Evolutionary conservation across 148 eudicot species (phyloP), one percentile per base, ranked within the genome.

Genomic region (Rhododendron griersonianum): DNA sequence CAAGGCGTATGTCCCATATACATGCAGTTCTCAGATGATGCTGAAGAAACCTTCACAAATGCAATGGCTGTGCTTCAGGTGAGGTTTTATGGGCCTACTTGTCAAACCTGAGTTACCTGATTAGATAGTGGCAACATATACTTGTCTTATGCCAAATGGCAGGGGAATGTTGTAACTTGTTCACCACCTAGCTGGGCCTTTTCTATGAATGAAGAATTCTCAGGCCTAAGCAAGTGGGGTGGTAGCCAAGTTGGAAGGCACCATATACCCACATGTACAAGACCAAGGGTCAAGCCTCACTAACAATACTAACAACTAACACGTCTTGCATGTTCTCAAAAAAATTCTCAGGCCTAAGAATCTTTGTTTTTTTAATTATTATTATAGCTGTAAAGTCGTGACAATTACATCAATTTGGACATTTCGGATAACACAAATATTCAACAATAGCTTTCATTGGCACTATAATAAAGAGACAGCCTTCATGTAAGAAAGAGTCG

Each of bases 1-100:
- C 99, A 96, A 86, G 99, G 99, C 21, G 96, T 96, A 84, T 95
- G 98, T 89, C 96, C 98, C 85, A 89, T 95, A 88, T 87, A 94
- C 90, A 89, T 96, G 84, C 88, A 94, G 83, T 96, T 96, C 90
- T 94, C 94, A 18, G 92, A 90, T 84, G 95, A 95, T 89, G 96
- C 99, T 33, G 98, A 96, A 86, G 95, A 92, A 85, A 95, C 96
- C 41, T 95, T 96, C 88, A 84, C 91, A 80, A 90, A 93, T 67
- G 95, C 98, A 71, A 85, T 94, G 82, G 81, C 86, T 81, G 45
- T 92, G 65, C 89, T 96, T 87, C 89, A 93, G 94, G 98, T 95
- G 83, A 87, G 89, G 76, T 85, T 81, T 78, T 84, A 77, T 63
- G 37, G 19, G 73, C 28, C 84, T 77, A 48, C 30, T 81, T 44